Evolutionary conservation across 495 filamentous ascomycete species (phyloP).

Genomic region (Daldinia grandis): DNA sequence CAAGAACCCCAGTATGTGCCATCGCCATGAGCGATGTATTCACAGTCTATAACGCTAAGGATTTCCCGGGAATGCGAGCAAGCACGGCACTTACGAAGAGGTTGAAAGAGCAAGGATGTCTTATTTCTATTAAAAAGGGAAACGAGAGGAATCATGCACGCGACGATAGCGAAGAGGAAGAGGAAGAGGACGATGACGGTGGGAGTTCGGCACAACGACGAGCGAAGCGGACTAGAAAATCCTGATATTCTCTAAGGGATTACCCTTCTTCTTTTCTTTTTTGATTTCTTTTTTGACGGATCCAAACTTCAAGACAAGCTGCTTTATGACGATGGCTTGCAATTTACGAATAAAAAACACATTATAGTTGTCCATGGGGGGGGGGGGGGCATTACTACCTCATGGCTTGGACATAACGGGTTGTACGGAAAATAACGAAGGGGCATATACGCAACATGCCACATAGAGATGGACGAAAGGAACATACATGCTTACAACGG

Average conservation of each 20-base stretch:
- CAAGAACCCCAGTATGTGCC: conserved; percentile 68
- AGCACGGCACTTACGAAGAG: conserved; percentile 73
- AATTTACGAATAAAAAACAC: conserved; percentile 16
- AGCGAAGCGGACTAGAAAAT: conserved; percentile 38
- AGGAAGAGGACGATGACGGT: conserved; percentile 52
- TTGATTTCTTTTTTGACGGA: conserved; percentile 5
- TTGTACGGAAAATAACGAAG: conserved; percentile 32
- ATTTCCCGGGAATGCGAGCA: conserved; percentile 92
- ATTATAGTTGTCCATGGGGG: neutral
- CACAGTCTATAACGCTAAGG: conserved; percentile 92
- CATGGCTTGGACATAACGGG: conserved; percentile 27
- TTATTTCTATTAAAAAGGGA: conserved; percentile 85
- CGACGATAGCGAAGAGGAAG: conserved; percentile 60
- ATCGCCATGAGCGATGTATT: conserved; percentile 80
- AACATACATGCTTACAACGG: conserved; percentile 21
- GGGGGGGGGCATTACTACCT: conserved; percentile 13
- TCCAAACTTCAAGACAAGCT: neutral
- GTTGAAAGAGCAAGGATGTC: conserved; percentile 76
- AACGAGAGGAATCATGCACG: conserved; percentile 65
- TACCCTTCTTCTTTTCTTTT: no score
- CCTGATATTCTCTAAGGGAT: conserved; percentile 17
- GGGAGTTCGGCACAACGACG: conserved; percentile 29
- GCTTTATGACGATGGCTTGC: conserved; percentile 16
- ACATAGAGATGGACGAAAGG: conserved; percentile 22
- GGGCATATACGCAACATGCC: conserved; percentile 27